phyloP scores from a whole-genome alignment of 306 rosid genomes.

The Dicorynia guianensis region DNA sequence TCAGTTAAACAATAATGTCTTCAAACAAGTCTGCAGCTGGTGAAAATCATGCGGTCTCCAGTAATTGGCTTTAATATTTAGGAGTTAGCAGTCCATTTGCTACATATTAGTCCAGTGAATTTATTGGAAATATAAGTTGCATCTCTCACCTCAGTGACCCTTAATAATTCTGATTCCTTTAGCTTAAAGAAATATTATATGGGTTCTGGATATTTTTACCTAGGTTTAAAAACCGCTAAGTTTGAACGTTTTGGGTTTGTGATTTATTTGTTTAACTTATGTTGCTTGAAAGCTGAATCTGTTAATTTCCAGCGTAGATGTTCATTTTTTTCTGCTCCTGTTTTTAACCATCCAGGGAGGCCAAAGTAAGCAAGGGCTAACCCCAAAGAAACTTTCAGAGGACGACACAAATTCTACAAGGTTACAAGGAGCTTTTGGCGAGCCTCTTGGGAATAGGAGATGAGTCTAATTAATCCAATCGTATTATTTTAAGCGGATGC shows the following conservation, averaged over 20 bases:
- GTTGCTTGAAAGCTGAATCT: conserved; percentile 24
- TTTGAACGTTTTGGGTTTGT: background rate
- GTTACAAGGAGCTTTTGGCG: conserved; percentile 41
- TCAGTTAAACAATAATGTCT: no score
- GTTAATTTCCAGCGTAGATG: conserved; percentile 6
- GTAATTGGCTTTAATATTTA: no score
- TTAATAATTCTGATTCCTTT: background rate
- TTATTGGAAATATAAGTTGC: no score
- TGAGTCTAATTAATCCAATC: conserved; percentile 15
- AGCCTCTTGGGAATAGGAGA: conserved; percentile 41
- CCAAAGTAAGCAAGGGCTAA: conserved; percentile 64
- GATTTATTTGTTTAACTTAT: conserved; percentile 30
- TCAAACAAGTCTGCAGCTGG: no score
- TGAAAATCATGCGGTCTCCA: no score
- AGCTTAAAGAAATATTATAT: background rate
- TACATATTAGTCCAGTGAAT: no score
- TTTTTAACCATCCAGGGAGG: conserved; percentile 55
- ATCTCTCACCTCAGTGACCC: no score
- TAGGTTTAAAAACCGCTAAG: background rate
- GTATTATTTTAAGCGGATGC: background rate
- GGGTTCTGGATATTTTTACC: conserved; percentile 21
- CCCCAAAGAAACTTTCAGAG: conserved; percentile 58
- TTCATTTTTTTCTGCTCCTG: background rate
- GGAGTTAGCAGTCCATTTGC: no score
- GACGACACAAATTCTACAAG: conserved; percentile 45